These are phyloP conservation scores for Astragalus glycyphyllos DNA, from an alignment of 306 rosid genomes.

Conservation along the genomic window DNA sequence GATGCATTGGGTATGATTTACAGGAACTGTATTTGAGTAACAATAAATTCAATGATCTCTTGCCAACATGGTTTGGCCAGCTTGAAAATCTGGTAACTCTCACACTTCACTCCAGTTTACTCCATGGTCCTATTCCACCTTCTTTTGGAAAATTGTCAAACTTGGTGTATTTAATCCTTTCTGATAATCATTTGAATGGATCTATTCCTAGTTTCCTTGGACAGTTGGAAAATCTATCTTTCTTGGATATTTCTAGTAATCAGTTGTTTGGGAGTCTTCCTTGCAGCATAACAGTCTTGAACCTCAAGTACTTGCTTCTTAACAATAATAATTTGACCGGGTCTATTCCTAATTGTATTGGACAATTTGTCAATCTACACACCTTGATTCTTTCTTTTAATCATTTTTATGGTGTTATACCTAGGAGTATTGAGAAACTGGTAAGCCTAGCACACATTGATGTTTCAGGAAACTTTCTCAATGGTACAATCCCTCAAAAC, in stretches of 20 bases:
- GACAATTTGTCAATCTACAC: constrained; percentile 7
- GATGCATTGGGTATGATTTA: no score
- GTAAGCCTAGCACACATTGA: constrained; percentile 6
- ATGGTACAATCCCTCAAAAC: constrained; percentile 13
- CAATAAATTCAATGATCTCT: no score
- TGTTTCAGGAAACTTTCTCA: constrained; percentile 7
- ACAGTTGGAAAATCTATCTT: neutral
- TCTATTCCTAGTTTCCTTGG: neutral
- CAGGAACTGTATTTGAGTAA: no score
- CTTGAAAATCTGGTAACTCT: no score
- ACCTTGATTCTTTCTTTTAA: constrained; percentile 17
- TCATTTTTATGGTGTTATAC: constrained; percentile 18
- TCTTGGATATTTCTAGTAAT: neutral
- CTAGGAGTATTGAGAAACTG: constrained; percentile 32
- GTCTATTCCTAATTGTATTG: constrained; percentile 9
- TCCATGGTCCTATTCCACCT: neutral
- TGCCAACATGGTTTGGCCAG: no score
- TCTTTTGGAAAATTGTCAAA: constrained; percentile 16
- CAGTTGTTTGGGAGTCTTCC: constrained; percentile 25
- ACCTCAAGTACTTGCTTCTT: neutral
- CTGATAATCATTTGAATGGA: constrained; percentile 14
- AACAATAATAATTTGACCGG: constrained; percentile 32
- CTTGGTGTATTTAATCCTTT: neutral
- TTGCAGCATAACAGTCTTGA: constrained; percentile 21
- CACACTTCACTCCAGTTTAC: neutral